Evolutionary conservation across 306 rosid species (phyloP).

Genomic region (Pyrus communis): DNA sequence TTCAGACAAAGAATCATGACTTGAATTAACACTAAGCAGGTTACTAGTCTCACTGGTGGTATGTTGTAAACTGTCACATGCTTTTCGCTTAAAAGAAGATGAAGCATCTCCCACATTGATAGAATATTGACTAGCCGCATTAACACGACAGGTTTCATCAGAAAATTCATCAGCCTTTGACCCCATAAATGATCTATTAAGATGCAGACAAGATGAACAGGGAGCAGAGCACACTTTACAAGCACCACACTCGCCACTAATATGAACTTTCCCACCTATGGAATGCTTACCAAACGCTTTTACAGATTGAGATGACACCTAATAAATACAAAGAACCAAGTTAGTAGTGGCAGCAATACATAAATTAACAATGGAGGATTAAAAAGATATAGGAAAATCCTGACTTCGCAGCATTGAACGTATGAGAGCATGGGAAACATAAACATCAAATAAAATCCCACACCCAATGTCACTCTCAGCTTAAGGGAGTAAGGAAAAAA

Average conservation of each 20-base stretch:
- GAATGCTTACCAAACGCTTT: conserved; percentile 35
- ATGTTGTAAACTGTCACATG: conserved; percentile 43
- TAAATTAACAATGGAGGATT: background rate
- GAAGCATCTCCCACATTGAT: conserved; percentile 37
- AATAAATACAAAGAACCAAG: conserved; percentile 15
- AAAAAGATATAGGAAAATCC: background rate
- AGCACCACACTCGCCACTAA: conserved; percentile 64
- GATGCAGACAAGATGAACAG: conserved; percentile 78
- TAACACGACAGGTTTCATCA: conserved; percentile 55
- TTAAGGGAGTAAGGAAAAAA: background rate
- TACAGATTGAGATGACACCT: conserved; percentile 40
- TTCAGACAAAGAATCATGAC: conserved; percentile 57
- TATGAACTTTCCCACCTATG: conserved; percentile 37
- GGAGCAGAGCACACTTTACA: conserved; percentile 76
- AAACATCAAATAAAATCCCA: background rate
- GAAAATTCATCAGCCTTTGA: conserved; percentile 55
- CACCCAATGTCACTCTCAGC: background rate
- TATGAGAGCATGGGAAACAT: background rate
- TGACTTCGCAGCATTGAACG: background rate
- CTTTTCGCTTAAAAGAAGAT: conserved; percentile 47
- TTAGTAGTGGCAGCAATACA: background rate
- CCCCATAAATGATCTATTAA: conserved; percentile 42
- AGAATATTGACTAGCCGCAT: conserved; percentile 43
- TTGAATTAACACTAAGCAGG: conserved; percentile 36
- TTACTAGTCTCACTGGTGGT: conserved; percentile 57